A percentile compares a stretch with the other conserved stretches of the same genome.
Evolutionary conservation across 1,284 basidiomycete genomes (phyloP).

Genomic region (Sparassis latifolia): DNA sequence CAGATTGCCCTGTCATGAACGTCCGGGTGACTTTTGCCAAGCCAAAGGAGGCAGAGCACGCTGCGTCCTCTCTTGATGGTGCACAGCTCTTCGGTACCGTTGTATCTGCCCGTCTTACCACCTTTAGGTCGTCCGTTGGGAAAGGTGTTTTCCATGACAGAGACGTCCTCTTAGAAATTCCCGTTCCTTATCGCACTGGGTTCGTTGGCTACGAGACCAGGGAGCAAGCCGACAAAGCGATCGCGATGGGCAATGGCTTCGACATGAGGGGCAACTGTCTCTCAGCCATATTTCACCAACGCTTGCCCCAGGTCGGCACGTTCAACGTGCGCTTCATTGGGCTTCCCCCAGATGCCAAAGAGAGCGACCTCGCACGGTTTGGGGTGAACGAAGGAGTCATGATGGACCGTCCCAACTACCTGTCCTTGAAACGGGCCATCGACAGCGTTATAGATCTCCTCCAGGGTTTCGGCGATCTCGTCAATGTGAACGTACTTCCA

Average conservation of each 20-base stretch:
- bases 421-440: slow-evolving; percentile 31
- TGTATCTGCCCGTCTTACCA: slow-evolving; percentile 35
- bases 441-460: slow-evolving; percentile 35
- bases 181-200: slow-evolving; percentile 40
- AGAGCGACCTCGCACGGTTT: slow-evolving; percentile 38
- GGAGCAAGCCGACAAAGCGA: slow-evolving; percentile 40
- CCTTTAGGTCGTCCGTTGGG: slow-evolving; percentile 27
- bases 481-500: slow-evolving; percentile 38
- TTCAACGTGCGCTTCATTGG: slow-evolving; percentile 51
- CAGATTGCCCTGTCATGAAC: slow-evolving; percentile 16
- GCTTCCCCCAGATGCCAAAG: slow-evolving; percentile 39
- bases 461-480: slow-evolving; percentile 32
- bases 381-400: slow-evolving; percentile 42
- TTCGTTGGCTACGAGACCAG: slow-evolving; percentile 52
- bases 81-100: slow-evolving; percentile 27
- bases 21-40: slow-evolving; percentile 40
- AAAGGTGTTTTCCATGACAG: slow-evolving; percentile 38
- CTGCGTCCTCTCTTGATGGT: slow-evolving; percentile 42
- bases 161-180: slow-evolving; percentile 39
- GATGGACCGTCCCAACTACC: slow-evolving; percentile 45
- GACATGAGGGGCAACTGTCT: slow-evolving; percentile 34
- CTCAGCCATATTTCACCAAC: slow-evolving; percentile 41
- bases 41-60: slow-evolving; percentile 41
- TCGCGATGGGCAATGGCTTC: slow-evolving; percentile 30
- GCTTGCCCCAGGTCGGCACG: slow-evolving; percentile 46